Percentiles rank a stretch among this genome's conserved stretches.
Evolutionary conservation across 78 protist genomes (phyloP).

Genomic region (Chrysochromulina tobinii): DNA sequence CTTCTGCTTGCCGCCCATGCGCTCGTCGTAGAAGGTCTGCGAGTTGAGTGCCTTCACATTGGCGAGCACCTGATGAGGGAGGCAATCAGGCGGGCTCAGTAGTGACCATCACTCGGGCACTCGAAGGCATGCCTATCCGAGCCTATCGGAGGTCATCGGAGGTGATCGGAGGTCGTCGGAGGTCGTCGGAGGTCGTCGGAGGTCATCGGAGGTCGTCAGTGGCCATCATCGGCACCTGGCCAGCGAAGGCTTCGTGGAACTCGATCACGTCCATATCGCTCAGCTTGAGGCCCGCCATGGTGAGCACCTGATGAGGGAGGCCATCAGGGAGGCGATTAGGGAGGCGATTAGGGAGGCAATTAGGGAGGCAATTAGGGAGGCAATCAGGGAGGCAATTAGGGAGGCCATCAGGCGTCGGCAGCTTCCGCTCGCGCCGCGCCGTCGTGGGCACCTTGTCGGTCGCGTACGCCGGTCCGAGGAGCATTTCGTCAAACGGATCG

Average conservation of each 20-base stretch:
- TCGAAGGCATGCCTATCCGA: no score
- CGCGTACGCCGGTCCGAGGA: conserved; percentile 73
- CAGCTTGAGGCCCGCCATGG: conserved; percentile 32
- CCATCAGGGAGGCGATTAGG: no score
- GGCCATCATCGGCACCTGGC: conserved; percentile 31
- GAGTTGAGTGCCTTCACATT: conserved; percentile 62
- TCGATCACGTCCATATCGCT: conserved; percentile 71
- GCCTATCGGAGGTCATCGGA: no score
- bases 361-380: no score
- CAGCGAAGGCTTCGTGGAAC: conserved; percentile 88
- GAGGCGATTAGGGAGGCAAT: no score
- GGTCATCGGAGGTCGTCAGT: background rate
- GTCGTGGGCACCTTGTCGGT: background rate
- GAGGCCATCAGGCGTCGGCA: background rate
- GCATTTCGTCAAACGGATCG: conserved; percentile 69
- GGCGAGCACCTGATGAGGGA: conserved; percentile 47
- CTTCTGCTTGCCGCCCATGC: background rate
- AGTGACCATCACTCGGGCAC: no score
- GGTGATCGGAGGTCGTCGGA: no score
- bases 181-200: no score
- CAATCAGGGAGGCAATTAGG: no score
- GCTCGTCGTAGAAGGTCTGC: conserved; percentile 40
- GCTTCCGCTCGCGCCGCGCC: no score
- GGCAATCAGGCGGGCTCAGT: background rate
- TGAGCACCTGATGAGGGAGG: conserved; percentile 23